phyloP scores from a whole-genome alignment of 2,329 filamentous ascomycete genomes.

The Sphaceloma murrayae region DNA sequence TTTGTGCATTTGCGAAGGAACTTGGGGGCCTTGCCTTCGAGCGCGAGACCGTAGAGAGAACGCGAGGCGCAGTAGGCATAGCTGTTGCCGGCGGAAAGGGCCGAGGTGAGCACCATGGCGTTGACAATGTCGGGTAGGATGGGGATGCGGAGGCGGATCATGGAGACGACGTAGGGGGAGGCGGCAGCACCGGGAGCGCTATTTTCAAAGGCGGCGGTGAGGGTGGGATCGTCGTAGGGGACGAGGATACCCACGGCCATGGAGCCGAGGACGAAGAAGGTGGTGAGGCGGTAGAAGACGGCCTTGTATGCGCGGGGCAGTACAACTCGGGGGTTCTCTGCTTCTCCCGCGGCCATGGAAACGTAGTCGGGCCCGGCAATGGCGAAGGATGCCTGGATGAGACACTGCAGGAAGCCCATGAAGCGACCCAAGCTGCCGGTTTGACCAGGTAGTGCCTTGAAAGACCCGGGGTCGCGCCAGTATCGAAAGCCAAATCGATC shows the following conservation, averaged over 20 bases:
- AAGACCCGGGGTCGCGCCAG: constrained; percentile 36
- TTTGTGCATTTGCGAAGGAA: constrained; percentile 53
- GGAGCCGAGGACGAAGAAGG: constrained; percentile 67
- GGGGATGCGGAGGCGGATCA: constrained; percentile 54
- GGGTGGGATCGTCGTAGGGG: constrained; percentile 54
- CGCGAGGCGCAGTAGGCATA: constrained; percentile 60
- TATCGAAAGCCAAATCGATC: constrained; percentile 66
- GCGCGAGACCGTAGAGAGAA: constrained; percentile 57
- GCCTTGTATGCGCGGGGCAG: constrained; percentile 68
- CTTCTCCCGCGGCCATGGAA: constrained; percentile 56
- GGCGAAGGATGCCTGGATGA: constrained; percentile 61
- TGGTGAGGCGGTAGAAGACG: constrained; percentile 66
- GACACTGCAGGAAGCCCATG: constrained; percentile 65
- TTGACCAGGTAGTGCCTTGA: constrained; percentile 53
- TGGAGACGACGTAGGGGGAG: constrained; percentile 58
- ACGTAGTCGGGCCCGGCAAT: constrained; percentile 61
- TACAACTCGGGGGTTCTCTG: constrained; percentile 57
- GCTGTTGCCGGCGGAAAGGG: constrained; percentile 60
- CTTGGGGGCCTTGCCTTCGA: constrained; percentile 56
- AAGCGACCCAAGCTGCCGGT: constrained; percentile 60
- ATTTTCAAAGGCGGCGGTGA: constrained; percentile 51
- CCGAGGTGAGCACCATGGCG: constrained; percentile 58
- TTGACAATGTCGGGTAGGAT: constrained; percentile 64
- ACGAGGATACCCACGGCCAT: constrained; percentile 64
- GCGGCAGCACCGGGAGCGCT: constrained; percentile 53